Evolutionary conservation across 2,329 filamentous ascomycete genomes (phyloP), one percentile per base, ranked within the genome.

Genomic region (Paecilomyces formosus): DNA sequence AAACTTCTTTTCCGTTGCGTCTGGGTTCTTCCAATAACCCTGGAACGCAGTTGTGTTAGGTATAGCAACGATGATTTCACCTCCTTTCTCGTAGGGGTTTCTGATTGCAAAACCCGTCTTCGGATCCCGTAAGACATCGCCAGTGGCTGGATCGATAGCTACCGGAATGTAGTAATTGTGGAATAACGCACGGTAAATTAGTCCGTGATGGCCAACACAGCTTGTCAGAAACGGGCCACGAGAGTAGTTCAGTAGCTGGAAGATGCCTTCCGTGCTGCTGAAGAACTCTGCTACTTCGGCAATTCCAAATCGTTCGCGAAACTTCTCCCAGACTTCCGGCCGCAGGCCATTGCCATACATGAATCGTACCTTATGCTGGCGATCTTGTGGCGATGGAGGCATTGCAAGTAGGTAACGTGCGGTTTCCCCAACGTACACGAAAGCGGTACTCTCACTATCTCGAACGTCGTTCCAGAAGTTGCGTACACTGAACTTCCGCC

Each of bases 381-480:
- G 70, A 56, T 82, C 80, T 0, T 74, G 67, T 0, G 76, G 71
- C 0, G 76, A 76, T 0, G 77, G 75, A 1, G 88, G 87, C 1
- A 83, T 82, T 0, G 88, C 85, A 12, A 92, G 80, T 0, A 92
- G 79, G 64, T 92, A 92, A 0, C 89, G 82, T 6, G 88, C 83
- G 0, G 87, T 90, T 70, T 92, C 89, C 65, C 89, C 89, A 2
- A 92, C 89, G 67, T 92, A 92, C 18, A 88, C 84, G 64, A 92
- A 89, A 66, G 84, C 82, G 0, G 88, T 91, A 0, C 88, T 84
- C 13, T 81, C 74, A 0, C 85, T 86, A 59, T 86, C 86, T 53
- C 85, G 82, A 21, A 91, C 78, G 62, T 92, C 89, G 31, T 75
- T 72, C 88, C 89, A 92, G 77, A 92, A 92, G 18, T 79, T 79